Evolutionary conservation across 1,284 basidiomycete genomes (phyloP).

Genomic region (Puccinia triticina): DNA sequence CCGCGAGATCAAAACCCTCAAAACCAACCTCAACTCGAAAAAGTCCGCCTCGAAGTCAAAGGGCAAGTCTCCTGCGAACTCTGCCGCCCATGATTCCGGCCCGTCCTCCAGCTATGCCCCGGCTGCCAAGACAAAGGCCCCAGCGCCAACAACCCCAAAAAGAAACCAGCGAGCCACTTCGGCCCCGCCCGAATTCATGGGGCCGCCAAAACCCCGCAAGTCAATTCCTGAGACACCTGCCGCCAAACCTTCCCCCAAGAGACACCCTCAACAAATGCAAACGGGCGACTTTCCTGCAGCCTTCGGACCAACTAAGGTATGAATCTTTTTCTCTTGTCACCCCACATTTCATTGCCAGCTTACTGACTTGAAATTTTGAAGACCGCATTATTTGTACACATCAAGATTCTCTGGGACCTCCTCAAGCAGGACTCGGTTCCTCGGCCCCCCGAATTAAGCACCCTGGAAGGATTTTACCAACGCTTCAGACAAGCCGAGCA

Average conservation of each 20-base stretch:
- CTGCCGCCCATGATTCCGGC: background rate
- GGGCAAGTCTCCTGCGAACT: background rate
- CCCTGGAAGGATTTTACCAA: conserved; percentile 10
- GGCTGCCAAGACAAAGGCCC: background rate
- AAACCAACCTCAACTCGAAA: background rate
- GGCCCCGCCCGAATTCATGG: conserved; percentile 20
- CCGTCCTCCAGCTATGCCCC: background rate
- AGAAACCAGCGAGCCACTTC: background rate
- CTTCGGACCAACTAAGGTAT: conserved; percentile 17
- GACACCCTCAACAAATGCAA: conserved; percentile 26
- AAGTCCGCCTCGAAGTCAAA: conserved; percentile 2
- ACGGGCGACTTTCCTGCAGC: background rate
- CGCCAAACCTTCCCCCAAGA: background rate
- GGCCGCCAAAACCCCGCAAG: background rate
- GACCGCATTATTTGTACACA: conserved; percentile 43
- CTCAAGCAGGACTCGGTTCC: conserved; percentile 39
- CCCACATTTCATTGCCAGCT: background rate
- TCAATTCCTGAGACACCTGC: background rate
- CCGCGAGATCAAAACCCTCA: background rate
- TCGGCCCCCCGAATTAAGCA: background rate
- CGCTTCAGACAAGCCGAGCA: conserved; percentile 1
- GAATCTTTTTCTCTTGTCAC: background rate
- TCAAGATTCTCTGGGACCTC: conserved; percentile 41
- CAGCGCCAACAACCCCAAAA: background rate
- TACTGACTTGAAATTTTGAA: conserved; percentile 1